Base-by-base conservation (phyloP, 192 early-diverging fungal genomes). In the Coemansia sp. region DNA sequence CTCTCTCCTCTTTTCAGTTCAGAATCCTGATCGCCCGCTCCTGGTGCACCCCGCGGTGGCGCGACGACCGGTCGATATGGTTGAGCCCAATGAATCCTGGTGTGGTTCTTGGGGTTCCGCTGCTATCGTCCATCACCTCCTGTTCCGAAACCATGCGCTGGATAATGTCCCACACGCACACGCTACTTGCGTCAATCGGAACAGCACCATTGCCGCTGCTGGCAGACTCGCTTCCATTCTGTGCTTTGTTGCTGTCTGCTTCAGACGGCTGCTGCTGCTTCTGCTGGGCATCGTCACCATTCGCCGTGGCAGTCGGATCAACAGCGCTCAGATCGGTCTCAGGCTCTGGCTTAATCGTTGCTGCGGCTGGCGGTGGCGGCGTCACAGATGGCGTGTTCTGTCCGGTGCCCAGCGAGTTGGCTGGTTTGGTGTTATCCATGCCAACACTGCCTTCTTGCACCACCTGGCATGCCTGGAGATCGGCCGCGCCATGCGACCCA, bases 91-190 rank as follows among this genome's bases (percentile, higher is more conserved):
- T 71, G 9, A 74, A 71, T 5, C 69, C 72, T 20, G 59, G 55
- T 9, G 55, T 36, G n/a, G 23, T 36, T 15, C 13, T 52, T 19
- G 7, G 61, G 32, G 1, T 52, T 20, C 19, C 63, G n/a, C 42
- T 43, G 35, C 43, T 50, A 8, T 45, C 61, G 13, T 66, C 67
- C 38, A 63, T 32, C 25, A 25, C n/a, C 48, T 25, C 35, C 56
- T 40, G 59, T 59, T 43, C 71, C 2, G 41, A 34, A 9, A 46
- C 42, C 63, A 59, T 52, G 35, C 53, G 60, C 63, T 61, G 67
- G 46, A 75, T 61, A 19, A 71, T 9, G 17, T 76, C 74, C 69
- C 69, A 76, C 63, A 76, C 57, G 33, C 69, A 71, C 65, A 71
- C 3, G n/a, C 25, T 22, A 8, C 23, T 17, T 20, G 55, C 14